Base-by-base conservation (phyloP, 1,139 yeast genomes). In the Pichia norvegensis region DNA sequence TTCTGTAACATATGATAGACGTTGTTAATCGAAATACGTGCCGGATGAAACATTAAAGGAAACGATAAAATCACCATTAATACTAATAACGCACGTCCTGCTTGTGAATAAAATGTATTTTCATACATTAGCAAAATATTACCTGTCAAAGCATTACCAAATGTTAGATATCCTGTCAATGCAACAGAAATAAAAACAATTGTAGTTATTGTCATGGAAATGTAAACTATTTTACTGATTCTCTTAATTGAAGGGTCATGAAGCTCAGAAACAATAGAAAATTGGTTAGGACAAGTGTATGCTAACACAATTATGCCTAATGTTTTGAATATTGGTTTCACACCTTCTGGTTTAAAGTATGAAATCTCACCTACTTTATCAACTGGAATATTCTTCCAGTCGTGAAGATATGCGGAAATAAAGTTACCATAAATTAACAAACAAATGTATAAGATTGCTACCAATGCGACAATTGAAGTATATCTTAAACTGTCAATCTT, bases 291-390 rank as follows among this genome's bases (percentile, higher is more conserved):
- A 52, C 97, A 95, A 0, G 97, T 90, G 64, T 79, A 94, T 4
- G 97, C 97, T 68, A 94, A 87, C 17, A 92, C 85, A 48, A 92
- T 78, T 54, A 92, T 84, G n/a, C 96, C 95, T 58, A 92, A 78
- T 5, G 95, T 82, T 33, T 88, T 77, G 47, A 87, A 72, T 13
- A 88, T 72, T 0, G 81, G 80, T n/a, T 76, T 66, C 21, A 73
- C 52, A 29, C 77, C 74, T 23, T 78, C 73, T 1, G 95, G 87
- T 31, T 61, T 56, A 48, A 76, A 64, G 57, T 76, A 66, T 20
- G 73, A 68, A 33, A 86, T 61, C 2, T 72, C 70, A 1, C 95
- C 95, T 36, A 70, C 64, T 17, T 55, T 53, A 2, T 57, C 61
- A 2, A 38, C 20, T 16, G 64, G 64, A 36, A 62, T 48, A 29